Evolutionary conservation across 1,139 yeast species (phyloP).

Genomic region (Candida labiduridarum): DNA sequence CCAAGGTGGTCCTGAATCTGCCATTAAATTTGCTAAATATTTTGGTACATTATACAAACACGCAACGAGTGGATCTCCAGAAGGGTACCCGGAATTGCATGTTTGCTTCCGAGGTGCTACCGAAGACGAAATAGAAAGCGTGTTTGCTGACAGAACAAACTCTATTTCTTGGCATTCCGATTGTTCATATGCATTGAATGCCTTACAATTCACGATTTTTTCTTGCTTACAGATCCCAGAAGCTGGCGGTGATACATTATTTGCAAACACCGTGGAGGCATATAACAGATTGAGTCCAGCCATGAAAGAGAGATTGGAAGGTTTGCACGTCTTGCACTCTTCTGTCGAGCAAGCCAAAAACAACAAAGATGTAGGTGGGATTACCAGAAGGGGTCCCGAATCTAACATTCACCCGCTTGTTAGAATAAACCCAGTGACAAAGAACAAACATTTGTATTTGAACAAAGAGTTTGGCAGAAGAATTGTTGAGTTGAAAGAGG

Average conservation of each 20-base stretch:
- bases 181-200: constrained; percentile 41
- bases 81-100: constrained; percentile 38
- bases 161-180: constrained; percentile 46
- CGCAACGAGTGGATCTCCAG: constrained; percentile 45
- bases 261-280: constrained; percentile 38
- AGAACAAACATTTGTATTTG: constrained; percentile 25
- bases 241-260: constrained; percentile 41
- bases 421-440: constrained; percentile 31
- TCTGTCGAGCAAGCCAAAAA: constrained; percentile 26
- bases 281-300: constrained; percentile 31
- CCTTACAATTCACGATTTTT: constrained; percentile 41
- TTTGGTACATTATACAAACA: constrained; percentile 44
- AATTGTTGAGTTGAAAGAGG: constrained; percentile 30
- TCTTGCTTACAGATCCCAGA: constrained; percentile 43
- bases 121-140: constrained; percentile 26
- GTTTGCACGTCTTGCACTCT: constrained; percentile 29
- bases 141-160: constrained; percentile 26
- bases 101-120: constrained; percentile 34
- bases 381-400: constrained; percentile 29
- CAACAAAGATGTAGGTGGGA: constrained; percentile 24
- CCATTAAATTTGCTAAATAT: constrained; percentile 31
- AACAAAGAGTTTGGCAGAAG: constrained; percentile 29
- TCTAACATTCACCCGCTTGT: constrained; percentile 31
- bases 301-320: constrained; percentile 27
- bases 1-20: constrained; percentile 33